Evolutionary conservation across 495 filamentous ascomycete genomes (phyloP).

Genomic region (Sordaria brevicollis): DNA sequence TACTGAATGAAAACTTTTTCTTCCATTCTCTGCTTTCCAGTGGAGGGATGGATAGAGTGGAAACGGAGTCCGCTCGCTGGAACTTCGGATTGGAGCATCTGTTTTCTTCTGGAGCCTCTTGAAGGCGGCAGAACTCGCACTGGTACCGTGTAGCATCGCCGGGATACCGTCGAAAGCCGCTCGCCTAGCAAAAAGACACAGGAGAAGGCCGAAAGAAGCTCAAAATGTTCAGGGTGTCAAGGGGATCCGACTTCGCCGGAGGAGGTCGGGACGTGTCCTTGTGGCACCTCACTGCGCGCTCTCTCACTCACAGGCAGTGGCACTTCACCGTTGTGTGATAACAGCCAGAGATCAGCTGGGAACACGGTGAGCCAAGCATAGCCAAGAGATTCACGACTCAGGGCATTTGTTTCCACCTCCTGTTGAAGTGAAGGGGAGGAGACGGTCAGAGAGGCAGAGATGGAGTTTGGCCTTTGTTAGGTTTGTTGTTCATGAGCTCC

Average conservation of each 20-base stretch:
- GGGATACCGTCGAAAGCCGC: background rate
- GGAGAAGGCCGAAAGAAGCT: background rate
- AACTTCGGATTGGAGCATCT: background rate
- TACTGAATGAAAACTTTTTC: background rate
- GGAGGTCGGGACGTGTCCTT: background rate
- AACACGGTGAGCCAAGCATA: background rate
- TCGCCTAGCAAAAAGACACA: background rate
- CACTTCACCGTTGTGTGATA: background rate
- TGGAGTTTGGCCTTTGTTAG: too few relatives aligned
- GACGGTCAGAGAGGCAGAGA: background rate
- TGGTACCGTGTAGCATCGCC: background rate
- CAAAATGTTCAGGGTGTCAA: background rate
- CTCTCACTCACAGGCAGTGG: background rate
- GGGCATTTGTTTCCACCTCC: background rate
- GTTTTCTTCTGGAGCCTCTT: background rate
- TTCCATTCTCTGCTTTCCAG: background rate
- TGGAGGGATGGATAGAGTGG: background rate
- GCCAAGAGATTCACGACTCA: background rate
- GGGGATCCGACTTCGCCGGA: background rate
- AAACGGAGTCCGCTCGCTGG: background rate
- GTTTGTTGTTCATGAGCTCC: background rate
- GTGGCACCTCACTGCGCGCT: background rate
- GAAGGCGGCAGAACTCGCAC: background rate
- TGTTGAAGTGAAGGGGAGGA: too few relatives aligned
- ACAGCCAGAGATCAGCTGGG: background rate